Conservation (phyloP, 345 rosid genomes). For the Eucalyptus virginea region DNA sequence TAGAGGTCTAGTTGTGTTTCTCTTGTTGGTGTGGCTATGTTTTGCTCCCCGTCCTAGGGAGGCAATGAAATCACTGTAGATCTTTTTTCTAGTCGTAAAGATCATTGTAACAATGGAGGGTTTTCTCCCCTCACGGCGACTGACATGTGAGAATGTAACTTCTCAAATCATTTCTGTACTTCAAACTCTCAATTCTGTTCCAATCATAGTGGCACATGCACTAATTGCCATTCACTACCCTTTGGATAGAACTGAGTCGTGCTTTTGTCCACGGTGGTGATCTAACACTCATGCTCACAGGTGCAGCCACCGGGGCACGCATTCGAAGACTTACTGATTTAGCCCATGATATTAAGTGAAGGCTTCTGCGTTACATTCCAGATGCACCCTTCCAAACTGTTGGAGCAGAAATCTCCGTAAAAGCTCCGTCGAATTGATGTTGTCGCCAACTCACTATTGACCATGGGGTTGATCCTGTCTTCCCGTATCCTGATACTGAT, state of each 20-base stretch:
- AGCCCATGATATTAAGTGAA: background rate
- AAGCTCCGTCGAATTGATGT: background rate
- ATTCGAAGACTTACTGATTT: background rate
- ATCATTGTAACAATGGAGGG: background rate
- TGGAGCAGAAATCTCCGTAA: background rate
- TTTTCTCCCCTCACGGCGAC: background rate
- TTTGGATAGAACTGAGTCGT: background rate
- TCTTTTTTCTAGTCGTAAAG: background rate
- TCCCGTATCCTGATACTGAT: background rate
- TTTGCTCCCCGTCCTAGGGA: background rate
- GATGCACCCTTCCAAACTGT: background rate
- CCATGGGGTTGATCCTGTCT: background rate
- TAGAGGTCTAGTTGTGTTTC: background rate
- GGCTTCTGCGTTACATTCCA: background rate
- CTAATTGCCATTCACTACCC: background rate
- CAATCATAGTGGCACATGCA: background rate
- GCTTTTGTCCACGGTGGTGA: background rate
- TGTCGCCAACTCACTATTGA: background rate
- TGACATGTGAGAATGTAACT: background rate
- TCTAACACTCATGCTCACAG: background rate
- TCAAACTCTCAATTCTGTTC: background rate
- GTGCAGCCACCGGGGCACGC: background rate
- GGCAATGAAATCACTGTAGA: background rate
- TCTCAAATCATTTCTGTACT: background rate
- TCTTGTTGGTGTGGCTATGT: background rate